phyloP scores from a whole-genome alignment of 108 stramenopile species.

The Fistulifera solaris region DNA sequence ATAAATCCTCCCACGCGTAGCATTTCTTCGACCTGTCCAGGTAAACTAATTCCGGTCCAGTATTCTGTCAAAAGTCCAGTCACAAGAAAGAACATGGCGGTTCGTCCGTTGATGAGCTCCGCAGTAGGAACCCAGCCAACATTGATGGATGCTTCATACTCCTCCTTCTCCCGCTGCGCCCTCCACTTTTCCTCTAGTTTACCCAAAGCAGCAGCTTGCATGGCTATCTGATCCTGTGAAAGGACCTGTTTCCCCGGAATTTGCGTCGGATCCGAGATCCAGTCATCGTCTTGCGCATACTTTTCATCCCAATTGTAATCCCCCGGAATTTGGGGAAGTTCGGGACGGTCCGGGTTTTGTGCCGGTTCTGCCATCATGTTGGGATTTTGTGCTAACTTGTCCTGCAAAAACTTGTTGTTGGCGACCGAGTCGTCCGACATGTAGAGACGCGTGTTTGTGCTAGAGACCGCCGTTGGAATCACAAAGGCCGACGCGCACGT shows the following conservation, averaged over 20 bases:
- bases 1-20: conserved; percentile 81
- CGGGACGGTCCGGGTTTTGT: conserved; percentile 66
- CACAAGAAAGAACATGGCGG: conserved; percentile 90
- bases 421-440: no score
- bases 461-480: no score
- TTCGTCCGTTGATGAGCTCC: conserved; percentile 76
- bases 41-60: conserved; percentile 86
- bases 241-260: conserved; percentile 83
- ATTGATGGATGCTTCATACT: conserved; percentile 59
- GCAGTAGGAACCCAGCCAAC: conserved; percentile 70
- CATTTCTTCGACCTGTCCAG: conserved; percentile 90
- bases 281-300: conserved; percentile 70
- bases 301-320: conserved; percentile 86
- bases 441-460: no score
- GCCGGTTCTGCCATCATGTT: conserved; percentile 26
- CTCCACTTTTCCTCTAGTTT: conserved; percentile 68
- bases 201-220: conserved; percentile 59
- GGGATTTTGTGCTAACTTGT: no score
- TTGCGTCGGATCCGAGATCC: conserved; percentile 56
- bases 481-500: no score
- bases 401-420: no score
- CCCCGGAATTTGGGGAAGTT: conserved; percentile 70
- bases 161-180: conserved; percentile 40
- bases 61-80: conserved; percentile 88
- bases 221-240: conserved; percentile 68